Percentiles rank a stretch among this genome's conserved stretches.
These are phyloP conservation scores for Malus sieversii DNA, from an alignment of 306 rosid species.

Conservation along the genomic window DNA sequence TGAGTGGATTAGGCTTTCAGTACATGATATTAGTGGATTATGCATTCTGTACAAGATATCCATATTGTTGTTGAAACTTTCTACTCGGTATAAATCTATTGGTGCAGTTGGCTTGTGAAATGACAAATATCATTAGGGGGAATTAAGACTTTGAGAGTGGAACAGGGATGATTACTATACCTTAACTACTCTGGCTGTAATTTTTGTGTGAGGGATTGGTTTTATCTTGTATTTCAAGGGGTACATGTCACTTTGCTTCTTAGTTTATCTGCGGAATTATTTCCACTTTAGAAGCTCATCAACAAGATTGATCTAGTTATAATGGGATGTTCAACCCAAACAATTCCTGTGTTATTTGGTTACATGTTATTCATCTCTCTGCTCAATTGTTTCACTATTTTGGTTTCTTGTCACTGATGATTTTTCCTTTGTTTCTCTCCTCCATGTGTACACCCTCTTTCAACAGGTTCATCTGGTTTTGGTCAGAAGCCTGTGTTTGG, in stretches of 20 bases:
- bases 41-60: background rate
- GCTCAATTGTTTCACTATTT: background rate
- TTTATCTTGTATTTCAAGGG: background rate
- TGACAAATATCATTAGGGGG: background rate
- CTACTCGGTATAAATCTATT: background rate
- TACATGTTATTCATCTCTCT: background rate
- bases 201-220: background rate
- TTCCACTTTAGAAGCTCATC: background rate
- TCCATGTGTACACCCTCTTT: background rate
- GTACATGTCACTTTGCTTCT: background rate
- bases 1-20: background rate
- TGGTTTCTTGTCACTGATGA: constrained; percentile 10
- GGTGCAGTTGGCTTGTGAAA: background rate
- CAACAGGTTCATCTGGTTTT: constrained; percentile 59
- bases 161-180: background rate
- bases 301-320: background rate
- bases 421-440: background rate
- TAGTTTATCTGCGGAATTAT: background rate
- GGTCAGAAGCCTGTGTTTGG: constrained; percentile 87
- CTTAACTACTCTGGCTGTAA: background rate
- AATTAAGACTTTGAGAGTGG: background rate
- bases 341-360: background rate
- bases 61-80: background rate
- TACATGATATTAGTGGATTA: no score
- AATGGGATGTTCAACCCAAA: background rate